These are phyloP conservation scores for Aspergillus jensenii DNA, from an alignment of 2,329 filamentous ascomycete species.

Conservation along the genomic window DNA sequence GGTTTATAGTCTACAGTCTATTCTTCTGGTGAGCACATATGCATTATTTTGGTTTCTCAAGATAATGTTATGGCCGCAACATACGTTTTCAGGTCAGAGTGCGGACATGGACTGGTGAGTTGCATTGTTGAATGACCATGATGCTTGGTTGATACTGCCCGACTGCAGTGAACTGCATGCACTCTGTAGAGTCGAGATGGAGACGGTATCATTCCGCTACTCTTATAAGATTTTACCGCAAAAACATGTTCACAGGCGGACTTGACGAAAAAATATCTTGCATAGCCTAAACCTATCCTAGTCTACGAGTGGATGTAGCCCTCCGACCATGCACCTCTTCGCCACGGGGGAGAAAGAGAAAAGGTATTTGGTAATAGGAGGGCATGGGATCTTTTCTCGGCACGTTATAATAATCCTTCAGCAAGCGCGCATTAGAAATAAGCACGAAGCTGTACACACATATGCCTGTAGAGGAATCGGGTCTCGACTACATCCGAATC, in stretches of 20 bases:
- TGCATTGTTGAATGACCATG: no score
- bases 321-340: conserved; percentile 50
- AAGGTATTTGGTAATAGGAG: conserved; percentile 52
- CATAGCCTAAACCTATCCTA: conserved; percentile 7
- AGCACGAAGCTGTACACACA: conserved; percentile 70
- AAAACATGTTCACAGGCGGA: not conserved
- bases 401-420: conserved; percentile 67
- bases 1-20: no score
- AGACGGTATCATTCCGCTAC: no score
- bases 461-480: conserved; percentile 51
- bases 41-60: no score
- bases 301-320: conserved; percentile 43
- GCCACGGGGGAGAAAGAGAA: conserved; percentile 36
- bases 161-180: no score
- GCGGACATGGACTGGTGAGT: no score
- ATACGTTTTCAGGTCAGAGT: no score
- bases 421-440: conserved; percentile 59
- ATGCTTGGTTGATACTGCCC: no score
- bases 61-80: no score
- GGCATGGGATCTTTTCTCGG: conserved; percentile 55
- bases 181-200: no score
- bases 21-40: no score
- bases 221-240: no score
- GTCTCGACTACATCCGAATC: conserved; percentile 2
- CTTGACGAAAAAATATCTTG: not conserved